A percentile compares a stretch with the other conserved stretches of the same genome.
Evolutionary conservation across 2,329 filamentous ascomycete species (phyloP).

Genomic region (Cercospora citrullina): DNA sequence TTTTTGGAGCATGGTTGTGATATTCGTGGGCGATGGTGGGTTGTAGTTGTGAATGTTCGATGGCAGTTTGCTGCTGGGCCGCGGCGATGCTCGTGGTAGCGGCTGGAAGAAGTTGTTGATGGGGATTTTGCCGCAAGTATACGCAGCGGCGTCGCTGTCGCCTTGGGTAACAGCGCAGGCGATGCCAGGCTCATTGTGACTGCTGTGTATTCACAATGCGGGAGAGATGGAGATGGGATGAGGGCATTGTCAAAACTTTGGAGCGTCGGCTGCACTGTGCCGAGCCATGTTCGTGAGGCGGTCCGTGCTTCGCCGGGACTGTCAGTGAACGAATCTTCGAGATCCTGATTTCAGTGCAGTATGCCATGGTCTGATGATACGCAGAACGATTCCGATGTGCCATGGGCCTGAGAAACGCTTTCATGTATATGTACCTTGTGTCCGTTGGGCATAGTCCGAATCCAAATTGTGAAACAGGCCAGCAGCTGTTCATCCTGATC

Average conservation of each 20-base stretch:
- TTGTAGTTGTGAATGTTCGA: slow-evolving; percentile 20
- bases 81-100: slow-evolving; percentile 18
- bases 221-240: not conserved
- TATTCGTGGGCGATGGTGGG: slow-evolving; percentile 23
- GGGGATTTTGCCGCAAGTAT: slow-evolving; percentile 35
- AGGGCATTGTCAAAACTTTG: slow-evolving; percentile 6
- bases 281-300: too few species aligned
- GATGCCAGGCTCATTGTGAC: slow-evolving; percentile 40
- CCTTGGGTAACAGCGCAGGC: slow-evolving; percentile 38
- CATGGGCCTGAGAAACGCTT: too few species aligned
- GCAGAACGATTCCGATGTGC: too few species aligned
- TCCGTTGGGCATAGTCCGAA: too few species aligned
- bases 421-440: too few species aligned
- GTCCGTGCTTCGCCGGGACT: too few species aligned
- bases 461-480: too few species aligned
- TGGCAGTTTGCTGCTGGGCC: slow-evolving; percentile 19
- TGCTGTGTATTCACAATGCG: not conserved
- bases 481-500: too few species aligned
- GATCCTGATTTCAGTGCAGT: too few species aligned
- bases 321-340: too few species aligned
- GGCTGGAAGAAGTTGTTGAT: slow-evolving; percentile 26
- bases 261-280: not conserved
- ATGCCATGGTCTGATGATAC: too few species aligned
- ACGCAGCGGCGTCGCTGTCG: slow-evolving; percentile 38
- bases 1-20: slow-evolving; percentile 10